phyloP scores from a whole-genome alignment of 345 rosid genomes.

The Litchi chinensis region DNA sequence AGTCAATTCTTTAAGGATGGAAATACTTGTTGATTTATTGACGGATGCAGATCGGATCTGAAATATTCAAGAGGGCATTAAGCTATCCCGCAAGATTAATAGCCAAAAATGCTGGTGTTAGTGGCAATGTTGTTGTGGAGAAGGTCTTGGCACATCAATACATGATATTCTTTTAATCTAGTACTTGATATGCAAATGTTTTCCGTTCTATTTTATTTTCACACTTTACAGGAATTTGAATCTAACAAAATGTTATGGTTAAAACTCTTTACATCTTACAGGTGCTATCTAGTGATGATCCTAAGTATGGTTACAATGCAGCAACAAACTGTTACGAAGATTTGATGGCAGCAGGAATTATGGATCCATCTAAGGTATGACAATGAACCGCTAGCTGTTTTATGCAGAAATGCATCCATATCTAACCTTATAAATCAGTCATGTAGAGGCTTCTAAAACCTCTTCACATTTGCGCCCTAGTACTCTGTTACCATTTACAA shows the following conservation, averaged over 20 bases:
- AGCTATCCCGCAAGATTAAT: constrained; percentile 75
- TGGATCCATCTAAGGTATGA: constrained; percentile 89
- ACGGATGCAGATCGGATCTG: constrained; percentile 75
- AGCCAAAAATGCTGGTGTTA: constrained; percentile 85
- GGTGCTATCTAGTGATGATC: constrained; percentile 59
- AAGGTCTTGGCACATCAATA: constrained; percentile 45
- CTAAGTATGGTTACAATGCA: constrained; percentile 82
- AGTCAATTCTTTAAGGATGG: neutral
- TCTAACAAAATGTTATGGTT: constrained; percentile 9
- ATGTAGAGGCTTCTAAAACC: neutral
- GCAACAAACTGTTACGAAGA: constrained; percentile 76
- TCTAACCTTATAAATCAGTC: neutral
- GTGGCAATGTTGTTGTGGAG: constrained; percentile 74
- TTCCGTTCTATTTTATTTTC: neutral
- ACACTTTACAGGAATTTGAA: constrained; percentile 2
- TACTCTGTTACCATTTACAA: neutral
- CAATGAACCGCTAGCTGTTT: constrained; percentile 16
- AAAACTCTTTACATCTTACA: constrained; percentile 29
- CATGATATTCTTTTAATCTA: constrained; percentile 6
- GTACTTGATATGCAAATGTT: neutral
- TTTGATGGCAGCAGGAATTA: constrained; percentile 73
- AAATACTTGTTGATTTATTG: neutral
- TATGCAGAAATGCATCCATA: neutral
- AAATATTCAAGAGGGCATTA: constrained; percentile 82
- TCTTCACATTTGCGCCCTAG: neutral